Percentiles rank a stretch among this genome's conserved stretches.
Conservation (phyloP, 352 stramenopile genomes). For the Elongisporangium prolatum region DNA sequence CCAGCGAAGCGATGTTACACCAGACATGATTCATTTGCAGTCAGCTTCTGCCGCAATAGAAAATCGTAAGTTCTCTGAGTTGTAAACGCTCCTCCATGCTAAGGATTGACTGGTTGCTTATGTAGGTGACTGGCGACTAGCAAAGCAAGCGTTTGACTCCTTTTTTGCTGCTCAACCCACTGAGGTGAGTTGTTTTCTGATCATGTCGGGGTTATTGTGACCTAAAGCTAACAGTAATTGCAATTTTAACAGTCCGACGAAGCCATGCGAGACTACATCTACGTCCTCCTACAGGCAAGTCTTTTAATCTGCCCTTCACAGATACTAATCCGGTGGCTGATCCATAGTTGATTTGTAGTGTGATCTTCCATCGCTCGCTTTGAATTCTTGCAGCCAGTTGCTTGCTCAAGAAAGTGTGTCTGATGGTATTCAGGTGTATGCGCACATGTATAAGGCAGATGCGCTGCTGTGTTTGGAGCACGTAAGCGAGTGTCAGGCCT, state of each 20-base stretch:
- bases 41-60: slow-evolving; percentile 37
- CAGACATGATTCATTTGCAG: slow-evolving; percentile 18
- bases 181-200: background rate
- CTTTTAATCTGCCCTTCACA: background rate
- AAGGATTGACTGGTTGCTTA: background rate
- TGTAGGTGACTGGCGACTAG: slow-evolving; percentile 26
- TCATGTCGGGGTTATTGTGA: background rate
- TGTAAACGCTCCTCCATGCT: background rate
- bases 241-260: slow-evolving; percentile 3
- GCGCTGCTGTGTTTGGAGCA: slow-evolving; percentile 70
- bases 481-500: slow-evolving; percentile 47
- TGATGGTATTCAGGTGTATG: slow-evolving; percentile 14
- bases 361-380: slow-evolving; percentile 39
- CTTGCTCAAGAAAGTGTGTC: slow-evolving; percentile 4
- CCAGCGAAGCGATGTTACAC: slow-evolving; percentile 8
- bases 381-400: slow-evolving; percentile 35
- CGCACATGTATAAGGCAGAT: slow-evolving; percentile 66
- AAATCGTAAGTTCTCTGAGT: slow-evolving; percentile 24
- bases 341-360: slow-evolving; percentile 19
- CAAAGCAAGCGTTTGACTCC: slow-evolving; percentile 38
- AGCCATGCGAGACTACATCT: slow-evolving; percentile 39
- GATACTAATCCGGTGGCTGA: background rate
- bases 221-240: background rate
- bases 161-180: slow-evolving; percentile 9
- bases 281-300: slow-evolving; percentile 54